Evolutionary conservation across 371 early-diverging fungal species (phyloP), one percentile per base, ranked within the genome.

Genomic region (Mycotypha africana): DNA sequence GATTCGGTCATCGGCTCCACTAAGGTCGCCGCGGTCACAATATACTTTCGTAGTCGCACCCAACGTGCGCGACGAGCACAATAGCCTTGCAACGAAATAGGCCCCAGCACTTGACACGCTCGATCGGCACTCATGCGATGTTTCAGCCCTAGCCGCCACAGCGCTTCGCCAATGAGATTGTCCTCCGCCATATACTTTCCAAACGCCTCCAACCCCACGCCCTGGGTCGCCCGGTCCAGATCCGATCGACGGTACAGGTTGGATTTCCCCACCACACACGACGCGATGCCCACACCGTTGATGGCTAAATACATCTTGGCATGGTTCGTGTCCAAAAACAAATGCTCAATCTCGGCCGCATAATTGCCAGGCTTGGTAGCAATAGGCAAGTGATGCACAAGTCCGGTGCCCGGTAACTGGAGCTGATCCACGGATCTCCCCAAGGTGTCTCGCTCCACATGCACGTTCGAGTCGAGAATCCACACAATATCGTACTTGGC

Each of bases 181-280:
- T 97, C 98, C 58, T 97, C 98, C 10, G 90, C 86, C 82, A 96
- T 82, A 67, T 80, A 95, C 58, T 88, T 71, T 25, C 85, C 92
- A 74, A 93, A 95, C 15, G 82, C 69, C 7, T 60, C 79, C 26
- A 97, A 62, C 0, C 95, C 96, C 4, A 94, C 96, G n/a, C n/a
- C n/a, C n/a, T n/a, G n/a, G n/a, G n/a, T n/a, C 20, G 77, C 78
- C 30, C 61, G 65, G 43, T 86, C 88, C 25, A 97, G 75, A 45
- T 81, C 85, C n/a, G 86, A 86, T 38, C 85, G 87, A 28, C 94
- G 80, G 65, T 90, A 96, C 42, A 96, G 56, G 47, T 91, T 93
- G 20, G 91, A 91, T 53, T 97, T 97, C 21, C 98, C 98, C 67
- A 93, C 85, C 24, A 97, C 79, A 60, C 96, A 96, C 22, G 85